Evolutionary conservation across 2,329 filamentous ascomycete genomes (phyloP).

Genomic region (Eurotiales sp.): DNA sequence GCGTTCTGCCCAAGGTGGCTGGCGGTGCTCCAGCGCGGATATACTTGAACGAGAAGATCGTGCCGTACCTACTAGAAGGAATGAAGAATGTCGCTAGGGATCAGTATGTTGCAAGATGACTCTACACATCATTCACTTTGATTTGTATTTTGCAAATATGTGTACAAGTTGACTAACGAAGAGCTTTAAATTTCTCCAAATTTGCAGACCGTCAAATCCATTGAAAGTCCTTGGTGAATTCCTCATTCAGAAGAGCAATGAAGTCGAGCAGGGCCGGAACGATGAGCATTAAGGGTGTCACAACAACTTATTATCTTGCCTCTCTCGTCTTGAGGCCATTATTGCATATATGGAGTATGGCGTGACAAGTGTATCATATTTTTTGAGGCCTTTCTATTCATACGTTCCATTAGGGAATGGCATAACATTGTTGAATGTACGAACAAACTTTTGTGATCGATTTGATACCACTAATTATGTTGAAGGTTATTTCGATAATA

Average conservation of each 20-base stretch:
- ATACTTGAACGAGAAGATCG: slow-evolving; percentile 70
- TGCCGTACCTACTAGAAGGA: slow-evolving; percentile 64
- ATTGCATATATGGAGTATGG: slow-evolving; percentile 26
- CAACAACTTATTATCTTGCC: background rate
- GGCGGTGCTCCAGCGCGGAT: slow-evolving; percentile 67
- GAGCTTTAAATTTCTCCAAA: background rate
- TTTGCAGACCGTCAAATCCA: slow-evolving; percentile 64
- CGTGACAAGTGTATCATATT: background rate
- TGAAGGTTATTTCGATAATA: background rate
- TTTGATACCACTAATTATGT: background rate
- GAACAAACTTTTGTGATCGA: background rate
- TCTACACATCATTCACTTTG: background rate
- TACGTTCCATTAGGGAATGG: background rate
- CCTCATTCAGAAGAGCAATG: slow-evolving; percentile 63
- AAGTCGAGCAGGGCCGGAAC: slow-evolving; percentile 48
- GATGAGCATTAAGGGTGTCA: background rate
- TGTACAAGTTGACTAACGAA: background rate
- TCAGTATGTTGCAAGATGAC: slow-evolving; percentile 53
- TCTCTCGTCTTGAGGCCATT: background rate
- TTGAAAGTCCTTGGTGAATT: slow-evolving; percentile 67
- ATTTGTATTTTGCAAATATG: background rate
- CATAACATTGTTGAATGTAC: background rate
- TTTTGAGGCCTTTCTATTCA: background rate
- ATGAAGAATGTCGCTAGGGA: slow-evolving; percentile 71
- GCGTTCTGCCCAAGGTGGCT: slow-evolving; percentile 10